Evolutionary conservation across 306 rosid genomes (phyloP).

Genomic region (Rosa rugosa): DNA sequence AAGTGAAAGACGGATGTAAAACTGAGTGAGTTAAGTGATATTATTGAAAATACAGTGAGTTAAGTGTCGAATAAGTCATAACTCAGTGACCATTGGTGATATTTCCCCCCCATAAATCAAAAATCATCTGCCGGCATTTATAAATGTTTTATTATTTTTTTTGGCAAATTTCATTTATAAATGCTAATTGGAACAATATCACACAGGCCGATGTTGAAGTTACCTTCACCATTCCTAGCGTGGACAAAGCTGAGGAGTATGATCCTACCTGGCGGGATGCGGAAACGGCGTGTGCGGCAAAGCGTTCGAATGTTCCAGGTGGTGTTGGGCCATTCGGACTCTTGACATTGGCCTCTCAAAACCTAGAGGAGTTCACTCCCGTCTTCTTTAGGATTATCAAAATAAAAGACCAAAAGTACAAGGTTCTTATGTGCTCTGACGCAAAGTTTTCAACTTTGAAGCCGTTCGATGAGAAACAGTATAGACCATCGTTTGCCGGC

Average conservation of each 20-base stretch:
- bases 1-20: too few species aligned
- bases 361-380: conserved; percentile 75
- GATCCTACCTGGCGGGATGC: conserved; percentile 70
- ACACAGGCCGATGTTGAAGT: conserved; percentile 84
- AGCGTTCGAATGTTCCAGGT: conserved; percentile 55
- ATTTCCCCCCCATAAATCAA: too few species aligned
- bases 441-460: conserved; percentile 56
- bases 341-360: conserved; percentile 64
- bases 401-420: conserved; percentile 39
- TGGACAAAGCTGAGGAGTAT: conserved; percentile 63
- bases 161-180: too few species aligned
- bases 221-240: conserved; percentile 52
- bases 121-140: not conserved
- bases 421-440: conserved; percentile 86
- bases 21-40: too few species aligned
- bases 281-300: conserved; percentile 45
- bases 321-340: conserved; percentile 93
- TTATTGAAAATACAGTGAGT: too few species aligned
- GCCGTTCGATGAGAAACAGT: conserved; percentile 25
- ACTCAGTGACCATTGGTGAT: too few species aligned
- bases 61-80: too few species aligned
- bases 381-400: conserved; percentile 84
- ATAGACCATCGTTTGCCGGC: conserved; percentile 79
- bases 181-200: not conserved
- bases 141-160: too few species aligned